Base-by-base conservation (phyloP, 2,329 filamentous ascomycete species). In the Colletotrichum chlorophyti region DNA sequence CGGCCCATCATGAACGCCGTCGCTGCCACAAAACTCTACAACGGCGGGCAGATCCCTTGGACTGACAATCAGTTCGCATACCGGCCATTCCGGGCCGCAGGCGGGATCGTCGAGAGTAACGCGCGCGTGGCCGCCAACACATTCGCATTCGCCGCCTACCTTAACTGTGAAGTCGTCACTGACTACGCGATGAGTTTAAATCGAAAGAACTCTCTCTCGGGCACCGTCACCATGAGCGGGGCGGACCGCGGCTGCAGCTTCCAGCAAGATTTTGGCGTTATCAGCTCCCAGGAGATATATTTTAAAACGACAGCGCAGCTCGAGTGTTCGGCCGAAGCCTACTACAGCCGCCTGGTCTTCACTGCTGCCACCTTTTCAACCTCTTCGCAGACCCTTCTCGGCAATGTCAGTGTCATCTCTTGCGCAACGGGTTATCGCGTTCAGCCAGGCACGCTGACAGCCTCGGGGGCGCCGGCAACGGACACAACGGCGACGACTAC, bases 391-490 rank as follows among this genome's bases (percentile, higher is more conserved):
- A 21, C 26, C 23, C 12, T 19, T 11, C 31, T 53, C 29, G 40
- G 21, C n/a, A 19, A 45, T 31, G n/a, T 53, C n/a, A 53, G 49
- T 21, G 40, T 53, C 26, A 53, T 53, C 23, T 53, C 49, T 12
- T 53, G 49, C 4, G 49, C 40, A 3, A 45, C 49, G 2, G 49
- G 49, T 11, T 53, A 53, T 15, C 38, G 38, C 23, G n/a, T n/a
- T 6, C 27, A 19, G 1, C 7, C 11, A 10, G 31, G 49, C 6
- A 41, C 21, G 8, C 11, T 43, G 29, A 53, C 27, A 10, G 31
- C 27, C 12, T 29, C 31, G 29, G 29, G 21, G 11, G 15, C 31
- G 6, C 40, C 49, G 7, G 24, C 24, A 12, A 19, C 42, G 15
- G 24, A 15, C n/a, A 11, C 14, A 5, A 38, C 35, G n/a, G n/a